phyloP scores from a whole-genome alignment of 2,329 filamentous ascomycete species.

The Stagonosporopsis chrysanthemi region DNA sequence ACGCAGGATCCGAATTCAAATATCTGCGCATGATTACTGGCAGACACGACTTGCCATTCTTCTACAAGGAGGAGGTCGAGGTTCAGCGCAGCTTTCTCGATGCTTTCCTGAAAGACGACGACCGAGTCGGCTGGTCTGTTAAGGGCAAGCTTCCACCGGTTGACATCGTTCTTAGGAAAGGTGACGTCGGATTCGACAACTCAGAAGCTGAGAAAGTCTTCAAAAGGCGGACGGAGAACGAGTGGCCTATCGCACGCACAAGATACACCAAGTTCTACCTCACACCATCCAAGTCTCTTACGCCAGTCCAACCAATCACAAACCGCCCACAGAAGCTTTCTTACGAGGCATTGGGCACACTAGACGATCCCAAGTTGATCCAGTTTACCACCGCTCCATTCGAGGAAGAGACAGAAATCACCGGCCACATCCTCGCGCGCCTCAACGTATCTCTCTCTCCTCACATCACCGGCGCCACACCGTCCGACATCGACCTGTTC shows the following conservation, averaged over 20 bases:
- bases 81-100: slow-evolving; percentile 73
- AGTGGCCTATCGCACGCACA: slow-evolving; percentile 73
- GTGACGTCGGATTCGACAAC: slow-evolving; percentile 72
- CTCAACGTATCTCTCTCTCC: slow-evolving; percentile 66
- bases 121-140: slow-evolving; percentile 66
- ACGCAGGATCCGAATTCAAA: slow-evolving; percentile 71
- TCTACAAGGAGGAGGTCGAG: slow-evolving; percentile 73
- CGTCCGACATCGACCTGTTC: slow-evolving; percentile 69
- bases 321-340: slow-evolving; percentile 55
- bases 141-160: slow-evolving; percentile 68
- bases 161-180: slow-evolving; percentile 68
- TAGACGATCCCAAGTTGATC: slow-evolving; percentile 62
- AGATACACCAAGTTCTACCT: slow-evolving; percentile 69
- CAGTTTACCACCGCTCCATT: slow-evolving; percentile 67
- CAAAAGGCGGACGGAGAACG: slow-evolving; percentile 62
- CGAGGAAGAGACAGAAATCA: slow-evolving; percentile 71
- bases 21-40: slow-evolving; percentile 75
- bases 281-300: slow-evolving; percentile 56
- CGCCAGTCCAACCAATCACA: slow-evolving; percentile 38
- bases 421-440: slow-evolving; percentile 70
- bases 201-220: slow-evolving; percentile 66
- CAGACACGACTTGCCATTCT: slow-evolving; percentile 75
- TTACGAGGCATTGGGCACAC: slow-evolving; percentile 66
- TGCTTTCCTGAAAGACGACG: slow-evolving; percentile 73
- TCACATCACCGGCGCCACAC: slow-evolving; percentile 49